Evolutionary conservation across 257 asterid species (phyloP).

Genomic region (Solanum medicagineum): DNA sequence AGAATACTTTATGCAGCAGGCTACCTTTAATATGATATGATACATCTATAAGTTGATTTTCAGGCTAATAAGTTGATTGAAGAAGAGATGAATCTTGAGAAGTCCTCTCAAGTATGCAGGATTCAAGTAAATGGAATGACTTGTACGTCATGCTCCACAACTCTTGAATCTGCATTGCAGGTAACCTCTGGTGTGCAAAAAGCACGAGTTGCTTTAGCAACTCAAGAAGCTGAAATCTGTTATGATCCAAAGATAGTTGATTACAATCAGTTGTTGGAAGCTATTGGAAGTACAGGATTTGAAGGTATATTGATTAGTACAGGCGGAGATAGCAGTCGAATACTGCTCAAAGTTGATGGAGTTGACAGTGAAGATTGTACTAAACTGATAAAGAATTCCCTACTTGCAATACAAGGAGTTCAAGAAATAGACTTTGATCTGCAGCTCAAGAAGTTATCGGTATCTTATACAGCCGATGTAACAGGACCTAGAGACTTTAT

Average conservation of each 20-base stretch:
- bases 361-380: slow-evolving; percentile 13
- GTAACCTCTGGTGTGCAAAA: slow-evolving; percentile 30
- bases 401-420: slow-evolving; percentile 36
- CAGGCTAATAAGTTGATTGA: slow-evolving; percentile 19
- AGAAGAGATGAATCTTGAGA: slow-evolving; percentile 15
- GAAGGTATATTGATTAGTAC: slow-evolving; percentile 29
- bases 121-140: slow-evolving; percentile 33
- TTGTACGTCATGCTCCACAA: slow-evolving; percentile 46
- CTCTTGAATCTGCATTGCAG: slow-evolving; percentile 36
- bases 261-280: slow-evolving; percentile 16
- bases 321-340: slow-evolving; percentile 16
- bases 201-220: slow-evolving; percentile 37
- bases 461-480: slow-evolving; percentile 36
- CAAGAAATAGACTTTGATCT: slow-evolving; percentile 13
- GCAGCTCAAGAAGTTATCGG: slow-evolving; percentile 15
- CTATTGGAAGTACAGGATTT: slow-evolving; percentile 36
- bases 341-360: slow-evolving; percentile 37
- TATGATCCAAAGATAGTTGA: slow-evolving; percentile 29
- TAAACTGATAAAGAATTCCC: slow-evolving; percentile 15
- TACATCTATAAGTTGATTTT: not conserved
- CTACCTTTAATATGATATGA: not conserved
- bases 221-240: slow-evolving; percentile 27
- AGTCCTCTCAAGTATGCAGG: slow-evolving; percentile 24
- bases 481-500: slow-evolving; percentile 51
- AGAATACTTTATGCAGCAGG: accelerated